These are phyloP conservation scores for Aspergillus alliaceus DNA, from an alignment of 2,329 filamentous ascomycete genomes.

Conservation along the genomic window DNA sequence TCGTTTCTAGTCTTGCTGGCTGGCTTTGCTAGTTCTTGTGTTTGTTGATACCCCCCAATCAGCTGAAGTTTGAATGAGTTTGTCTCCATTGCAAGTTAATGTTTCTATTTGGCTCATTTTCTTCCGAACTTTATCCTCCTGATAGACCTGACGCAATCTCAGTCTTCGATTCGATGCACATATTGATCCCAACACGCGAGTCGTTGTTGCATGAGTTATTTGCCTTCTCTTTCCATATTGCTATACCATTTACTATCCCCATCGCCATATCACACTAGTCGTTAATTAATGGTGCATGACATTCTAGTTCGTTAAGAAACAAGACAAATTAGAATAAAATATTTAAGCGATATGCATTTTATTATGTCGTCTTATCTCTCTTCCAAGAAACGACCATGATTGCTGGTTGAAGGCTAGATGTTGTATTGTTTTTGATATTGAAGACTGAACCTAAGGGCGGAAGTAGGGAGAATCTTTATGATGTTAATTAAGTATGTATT, in stretches of 20 bases:
- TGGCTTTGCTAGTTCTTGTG: conserved; percentile 18
- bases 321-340: no score
- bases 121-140: conserved; percentile 10
- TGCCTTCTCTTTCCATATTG: background rate
- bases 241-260: background rate
- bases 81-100: conserved; percentile 11
- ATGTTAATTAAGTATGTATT: no score
- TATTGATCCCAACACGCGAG: conserved; percentile 4
- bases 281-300: background rate
- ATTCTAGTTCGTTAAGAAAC: background rate
- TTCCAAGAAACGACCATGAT: no score
- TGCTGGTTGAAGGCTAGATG: no score
- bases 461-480: no score
- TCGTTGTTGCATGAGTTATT: background rate
- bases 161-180: conserved; percentile 18
- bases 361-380: no score
- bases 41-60: conserved; percentile 28
- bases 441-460: no score
- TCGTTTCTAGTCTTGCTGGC: conserved; percentile 10
- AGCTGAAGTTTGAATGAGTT: conserved; percentile 25
- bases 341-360: no score
- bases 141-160: conserved; percentile 20
- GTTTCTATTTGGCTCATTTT: conserved; percentile 7
- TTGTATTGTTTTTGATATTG: no score
- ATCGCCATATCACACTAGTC: background rate